Base-by-base conservation (phyloP, 441 rosid genomes). In the Brassica hybrid region DNA sequence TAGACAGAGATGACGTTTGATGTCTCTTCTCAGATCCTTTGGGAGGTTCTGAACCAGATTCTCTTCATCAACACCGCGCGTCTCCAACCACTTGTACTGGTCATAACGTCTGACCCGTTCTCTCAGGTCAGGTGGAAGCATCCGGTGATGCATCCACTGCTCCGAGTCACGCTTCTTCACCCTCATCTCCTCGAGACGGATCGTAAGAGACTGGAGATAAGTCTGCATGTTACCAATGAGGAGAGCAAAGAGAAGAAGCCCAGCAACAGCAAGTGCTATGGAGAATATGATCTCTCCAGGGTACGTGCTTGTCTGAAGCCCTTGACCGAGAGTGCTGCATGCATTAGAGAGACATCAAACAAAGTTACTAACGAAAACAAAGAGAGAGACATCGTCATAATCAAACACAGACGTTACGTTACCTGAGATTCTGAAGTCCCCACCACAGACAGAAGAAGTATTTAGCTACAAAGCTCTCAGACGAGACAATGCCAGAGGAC, bases 161-260 rank as follows among this genome's bases (percentile, higher is more conserved):
- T 94, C 99, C 16, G 99, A 96, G 82, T 96, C 99, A 11, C 98
- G 99, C 88, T 97, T 89, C 81, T 92, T 96, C 61, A 96, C 89
- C 77, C 99, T 86, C 99, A 96, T 94, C 80, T 96, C 99, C 82
- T 96, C 99, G 60, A 96, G 90, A 19, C 99, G 94, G 66, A 92
- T 94, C 0, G 99, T 96, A 17, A 94, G 94, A 1, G 99, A 96
- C 61, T 96, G 99, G 78, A 96, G 98, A 87, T 96, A 94, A 69
- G 99, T 96, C 99, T 94, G 99, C 99, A 96, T 96, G 84, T 96
- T 96, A 10, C 99, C 99, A 74, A 96, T 96, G 66, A 96, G 88
- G 77, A 96, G 97, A 6, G 99, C 99, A 79, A 94, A 96, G 81
- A 96, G 98, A 70, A 96, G 88, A 74, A 96, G 98, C 58, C 99